These are phyloP conservation scores for Fragosphaeria purpurea DNA, from an alignment of 2,329 filamentous ascomycete genomes.

Conservation along the genomic window DNA sequence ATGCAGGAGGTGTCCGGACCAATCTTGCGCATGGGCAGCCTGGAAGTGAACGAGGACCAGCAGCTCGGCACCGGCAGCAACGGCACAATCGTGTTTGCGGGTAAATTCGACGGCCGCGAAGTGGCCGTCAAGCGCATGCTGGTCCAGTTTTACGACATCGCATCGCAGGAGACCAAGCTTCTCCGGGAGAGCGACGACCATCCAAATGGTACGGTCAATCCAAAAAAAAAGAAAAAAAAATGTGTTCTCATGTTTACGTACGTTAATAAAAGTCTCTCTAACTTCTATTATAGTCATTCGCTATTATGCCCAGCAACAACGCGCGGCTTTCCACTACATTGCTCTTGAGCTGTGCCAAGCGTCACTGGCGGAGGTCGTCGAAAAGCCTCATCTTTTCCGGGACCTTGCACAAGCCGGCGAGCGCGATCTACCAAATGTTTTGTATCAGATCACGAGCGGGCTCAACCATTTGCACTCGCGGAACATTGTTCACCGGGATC, in stretches of 20 bases:
- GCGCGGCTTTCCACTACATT: conserved; percentile 88
- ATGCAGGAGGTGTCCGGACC: conserved; percentile 50
- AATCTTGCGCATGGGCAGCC: conserved; percentile 51
- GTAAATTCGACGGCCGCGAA: conserved; percentile 85
- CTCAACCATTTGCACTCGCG: conserved; percentile 82
- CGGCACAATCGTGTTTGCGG: conserved; percentile 91
- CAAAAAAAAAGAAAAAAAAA: background rate
- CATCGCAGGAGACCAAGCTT: conserved; percentile 83
- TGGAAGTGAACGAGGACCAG: conserved; percentile 53
- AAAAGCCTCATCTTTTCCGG: conserved; percentile 58
- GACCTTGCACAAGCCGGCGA: conserved; percentile 64
- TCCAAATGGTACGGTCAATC: conserved; percentile 54
- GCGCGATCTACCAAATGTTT: conserved; percentile 64
- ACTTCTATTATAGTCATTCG: conserved; percentile 58
- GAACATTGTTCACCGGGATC: conserved; percentile 90
- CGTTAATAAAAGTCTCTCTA: background rate
- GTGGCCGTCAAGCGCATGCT: conserved; percentile 97
- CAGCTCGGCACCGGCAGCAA: conserved; percentile 76
- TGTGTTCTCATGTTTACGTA: background rate
- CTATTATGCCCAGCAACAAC: conserved; percentile 86
- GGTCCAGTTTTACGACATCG: conserved; percentile 90
- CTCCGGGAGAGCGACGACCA: conserved; percentile 92
- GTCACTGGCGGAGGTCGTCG: conserved; percentile 83
- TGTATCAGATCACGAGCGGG: conserved; percentile 84
- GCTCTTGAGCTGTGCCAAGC: conserved; percentile 89